Evolutionary conservation across 352 stramenopile species (phyloP), one percentile per base, ranked within the genome.

Genomic region (Pythium rhizo-oryzae): DNA sequence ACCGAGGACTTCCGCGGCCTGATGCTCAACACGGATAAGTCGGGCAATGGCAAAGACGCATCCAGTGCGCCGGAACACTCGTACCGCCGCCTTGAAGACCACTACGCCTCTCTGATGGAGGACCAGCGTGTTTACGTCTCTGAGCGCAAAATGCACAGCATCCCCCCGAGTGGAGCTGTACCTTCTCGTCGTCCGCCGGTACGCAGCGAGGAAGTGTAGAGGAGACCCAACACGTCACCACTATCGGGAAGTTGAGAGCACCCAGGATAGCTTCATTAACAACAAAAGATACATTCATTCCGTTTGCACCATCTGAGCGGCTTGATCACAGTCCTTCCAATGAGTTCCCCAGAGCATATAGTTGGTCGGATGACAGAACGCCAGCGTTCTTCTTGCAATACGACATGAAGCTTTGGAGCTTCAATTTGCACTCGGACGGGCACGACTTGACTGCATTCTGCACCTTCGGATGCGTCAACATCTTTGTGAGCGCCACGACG

Each of bases 391-490:
- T 90, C 53, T 82, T 85, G 71, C 85, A 93, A 55, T 89, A 93
- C 30, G 41, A 59, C 52, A 85, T 74, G 49, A 94, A 96, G 23
- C 66, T 77, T 33, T 70, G 74, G 52, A 96, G 65, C 71, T 94
- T 93, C n/a, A 75, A 53, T 63, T 91, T 93, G 67, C 75, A 92
- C 58, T 96, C 88, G 0, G 71, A 59, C 25, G 88, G 87, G 61
- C 88, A 94, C 33, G 85, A 89, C 55, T 90, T 93, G 54, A 94
- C 81, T 1, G 88, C 88, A 33, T 85, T 93, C 50, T 92, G 81
- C 39, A 96, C 86, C 60, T 96, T 96, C 4, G 88, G 86, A 57
- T 96, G 88, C 19, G 83, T 89, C 61, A 96, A 54, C 44, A 96
- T 92, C 64, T 82, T 86, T 6, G 82, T 79, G 62, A 92, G 72